Evolutionary conservation across 2,329 filamentous ascomycete species (phyloP), one percentile per base, ranked within the genome.

Genomic region (Gnomoniopsis sp.): DNA sequence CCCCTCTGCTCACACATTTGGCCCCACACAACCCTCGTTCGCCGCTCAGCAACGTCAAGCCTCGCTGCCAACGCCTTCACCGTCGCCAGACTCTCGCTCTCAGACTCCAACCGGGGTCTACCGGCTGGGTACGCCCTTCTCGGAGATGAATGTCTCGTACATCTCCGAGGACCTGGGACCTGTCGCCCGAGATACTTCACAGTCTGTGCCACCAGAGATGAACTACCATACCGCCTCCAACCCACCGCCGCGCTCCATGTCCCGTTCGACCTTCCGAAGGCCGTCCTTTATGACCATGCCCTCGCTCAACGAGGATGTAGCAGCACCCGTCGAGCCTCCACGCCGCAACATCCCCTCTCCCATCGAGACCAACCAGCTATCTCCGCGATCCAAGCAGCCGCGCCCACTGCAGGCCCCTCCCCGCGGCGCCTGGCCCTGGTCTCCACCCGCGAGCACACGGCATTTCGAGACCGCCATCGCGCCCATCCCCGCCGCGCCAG

Each of bases 121-220:
- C 74, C 86, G 90, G 56, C 88, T 91, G 63, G 88, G 86, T n/a
- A 96, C 91, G 0, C 92, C 93, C 17, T 90, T 93, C 71, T 96
- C 93, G 2, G 92, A 96, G 69, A 88, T 93, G 80, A 93, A 97
- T 70, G 86, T 93, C 14, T 93, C 93, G 0, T 76, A 96, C 60
- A 95, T 90, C 1, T 83, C 88, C 2, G 79, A 93, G 47, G 84
- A 85, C 1, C 67, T 86, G 17, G 90, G 88, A 0, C 90, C 90
- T 7, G 79, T 96, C 34, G 81, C 88, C 48, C 88, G 93, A 53
- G 88, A 95, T 68, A 79, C 81, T 49, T 96, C 91, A 26, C 91
- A 96, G 72, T 97, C 93, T 6, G 93, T 97, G 0, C 93, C 93
- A 47, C 93, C 93, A 7, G 88, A 96, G 75, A 96, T 97, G 92